Evolutionary conservation across 441 rosid genomes (phyloP), one percentile per base, ranked within the genome.

Genomic region (Gossypium trilobum): DNA sequence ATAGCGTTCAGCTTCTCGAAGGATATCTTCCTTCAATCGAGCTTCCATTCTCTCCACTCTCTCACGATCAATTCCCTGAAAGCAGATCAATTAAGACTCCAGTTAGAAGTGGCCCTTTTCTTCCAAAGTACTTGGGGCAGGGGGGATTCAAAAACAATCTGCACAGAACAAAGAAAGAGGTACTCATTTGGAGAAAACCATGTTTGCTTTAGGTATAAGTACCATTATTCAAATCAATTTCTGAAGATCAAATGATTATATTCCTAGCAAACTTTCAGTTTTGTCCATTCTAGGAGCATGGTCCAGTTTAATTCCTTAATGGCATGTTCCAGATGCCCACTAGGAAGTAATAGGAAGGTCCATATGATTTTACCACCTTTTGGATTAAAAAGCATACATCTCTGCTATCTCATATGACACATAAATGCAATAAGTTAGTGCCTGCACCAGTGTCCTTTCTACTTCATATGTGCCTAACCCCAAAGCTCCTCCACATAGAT

Each of bases 21-120:
- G 81, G 68, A 95, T 95, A 88, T 95, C 99, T 81, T 90, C 98
- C 84, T 88, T 95, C 68, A 95, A 68, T 71, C 98, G 93, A 87
- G 97, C 97, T 84, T 95, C 99, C 99, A 95, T 95, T 78, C 89
- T 82, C 82, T 95, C 97, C 50, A 95, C 99, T 85, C 98, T 90
- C 66, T 88, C 91, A 48, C 96, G 91, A 79, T 88, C 98, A 74
- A 93, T 95, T 79, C 99, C 99, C 99, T 95, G 85, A 74, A 83
- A 69, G 68, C 52, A 72, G 59, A 61, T 57, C 48, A 68, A 65
- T 62, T 62, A 67, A 75, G 71, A 60, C 60, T 76, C 75, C 75
- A 63, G 76, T 33, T 7, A 64, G 16, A 64, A 8, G 42, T 51
- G 14, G 7, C 11, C 60, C 60, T 50, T 52, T 23, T 16, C 65